Evolutionary conservation across 441 rosid genomes (phyloP), one percentile per base, ranked within the genome.

Genomic region (Geranium incanum): DNA sequence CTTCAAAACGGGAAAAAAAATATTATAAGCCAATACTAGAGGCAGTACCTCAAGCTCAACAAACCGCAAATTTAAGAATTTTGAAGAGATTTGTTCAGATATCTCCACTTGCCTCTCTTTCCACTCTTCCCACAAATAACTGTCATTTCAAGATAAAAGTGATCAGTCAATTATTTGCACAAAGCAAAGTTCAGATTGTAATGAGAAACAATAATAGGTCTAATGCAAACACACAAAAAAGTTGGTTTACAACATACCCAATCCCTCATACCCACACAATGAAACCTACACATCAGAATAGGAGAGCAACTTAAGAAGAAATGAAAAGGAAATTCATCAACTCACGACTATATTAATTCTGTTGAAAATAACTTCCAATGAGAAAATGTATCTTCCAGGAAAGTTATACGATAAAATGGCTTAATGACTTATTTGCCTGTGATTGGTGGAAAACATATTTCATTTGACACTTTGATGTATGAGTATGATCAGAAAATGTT

Each of bases 41-140:
- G 16, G 69, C 67, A 77, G 55, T 88, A 91, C 97, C 95, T 89
- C 87, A 45, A 88, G 88, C 19, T 88, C 75, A 72, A 89, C 75
- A 81, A 83, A 83, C 74, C 73, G 84, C 67, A 91, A 66, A 73
- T 69, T 3, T 69, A 82, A 75, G 80, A 84, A 80, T 68, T 82
- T 87, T 33, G 82, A 81, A 76, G 81, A 66, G 60, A 73, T 70
- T 70, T 81, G 86, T 59, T 71, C 84, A 12, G 63, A 64, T 6
- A 0, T 64, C 19, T 64, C 78, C 38, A 67, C 62, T 80, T 81
- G 57, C 69, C 71, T 74, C 86, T 80, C 87, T 79, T 84, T 88
- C 97, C 95, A 91, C 80, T 89, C 92, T 82, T 91, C 95, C 37
- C 59, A 75, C 66, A 91, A 82, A 73, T 91, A 91, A 71, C 97